A percentile compares a stretch with the other conserved stretches of the same genome.
phyloP scores from a whole-genome alignment of 257 asterid species.

The Solanum sejunctum region DNA sequence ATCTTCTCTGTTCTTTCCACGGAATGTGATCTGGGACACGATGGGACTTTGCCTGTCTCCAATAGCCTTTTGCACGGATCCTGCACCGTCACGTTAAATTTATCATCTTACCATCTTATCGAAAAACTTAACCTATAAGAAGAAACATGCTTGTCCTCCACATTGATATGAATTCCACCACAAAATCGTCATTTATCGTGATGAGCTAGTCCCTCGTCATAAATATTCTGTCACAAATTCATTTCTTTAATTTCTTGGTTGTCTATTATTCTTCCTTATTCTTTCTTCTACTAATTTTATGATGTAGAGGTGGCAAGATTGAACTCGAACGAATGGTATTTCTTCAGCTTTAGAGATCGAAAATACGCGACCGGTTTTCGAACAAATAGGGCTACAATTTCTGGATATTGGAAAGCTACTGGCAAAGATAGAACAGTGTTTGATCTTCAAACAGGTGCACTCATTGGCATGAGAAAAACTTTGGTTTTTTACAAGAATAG shows the following conservation, averaged over 20 bases:
- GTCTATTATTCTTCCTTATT: not conserved
- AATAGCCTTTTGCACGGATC: too few species aligned
- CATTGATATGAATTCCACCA: not conserved
- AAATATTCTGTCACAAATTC: not conserved
- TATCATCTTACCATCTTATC: not conserved
- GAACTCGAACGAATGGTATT: conserved; percentile 78
- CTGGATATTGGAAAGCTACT: conserved; percentile 93
- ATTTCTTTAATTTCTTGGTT: not conserved
- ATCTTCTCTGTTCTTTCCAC: too few species aligned
- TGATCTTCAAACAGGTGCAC: conserved; percentile 21
- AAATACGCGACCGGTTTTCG: conserved; percentile 69
- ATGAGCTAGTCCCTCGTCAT: not conserved
- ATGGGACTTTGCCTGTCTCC: too few species aligned
- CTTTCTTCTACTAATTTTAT: not conserved
- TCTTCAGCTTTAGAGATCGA: conserved; percentile 77
- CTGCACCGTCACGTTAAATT: too few species aligned
- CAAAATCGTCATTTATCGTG: not conserved
- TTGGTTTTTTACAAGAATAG: conserved; percentile 73
- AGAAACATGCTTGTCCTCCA: not conserved
- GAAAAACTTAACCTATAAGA: not conserved
- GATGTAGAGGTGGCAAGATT: conserved; percentile 58
- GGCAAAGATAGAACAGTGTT: conserved; percentile 65
- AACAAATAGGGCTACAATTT: conserved; percentile 59
- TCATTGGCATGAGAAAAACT: conserved; percentile 89
- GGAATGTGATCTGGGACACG: too few species aligned